Percentiles rank a stretch among this genome's conserved stretches.
Evolutionary conservation across 78 protist species (phyloP).

Genomic region (Mantamonas sphyraenae): DNA sequence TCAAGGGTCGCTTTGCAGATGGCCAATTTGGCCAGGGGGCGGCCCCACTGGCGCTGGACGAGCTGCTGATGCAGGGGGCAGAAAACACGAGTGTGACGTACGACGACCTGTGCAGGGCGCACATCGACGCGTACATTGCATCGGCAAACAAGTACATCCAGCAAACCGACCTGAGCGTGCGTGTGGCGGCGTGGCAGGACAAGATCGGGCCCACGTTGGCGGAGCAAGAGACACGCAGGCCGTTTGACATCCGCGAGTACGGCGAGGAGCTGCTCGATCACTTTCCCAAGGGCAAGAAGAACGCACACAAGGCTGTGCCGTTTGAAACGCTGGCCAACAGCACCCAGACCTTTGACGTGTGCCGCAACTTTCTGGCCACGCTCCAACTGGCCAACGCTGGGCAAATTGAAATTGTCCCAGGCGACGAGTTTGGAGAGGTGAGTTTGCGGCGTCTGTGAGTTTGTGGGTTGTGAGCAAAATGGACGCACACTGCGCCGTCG

Average conservation of each 20-base stretch:
- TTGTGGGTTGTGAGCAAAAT: too few relatives aligned
- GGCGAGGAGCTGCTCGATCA: neutral
- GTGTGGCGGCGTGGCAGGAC: conserved; percentile 1
- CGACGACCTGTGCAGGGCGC: neutral
- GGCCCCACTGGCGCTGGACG: too few relatives aligned
- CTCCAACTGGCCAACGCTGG: conserved; percentile 25
- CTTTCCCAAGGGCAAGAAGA: neutral
- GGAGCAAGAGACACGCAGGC: neutral
- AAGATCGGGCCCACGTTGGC: neutral
- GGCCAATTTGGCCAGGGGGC: too few relatives aligned
- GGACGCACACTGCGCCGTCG: too few relatives aligned
- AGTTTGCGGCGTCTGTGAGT: too few relatives aligned
- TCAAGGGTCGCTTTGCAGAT: too few relatives aligned
- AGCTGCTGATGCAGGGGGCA: too few relatives aligned
- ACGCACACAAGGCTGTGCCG: neutral
- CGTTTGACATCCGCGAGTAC: conserved; percentile 4
- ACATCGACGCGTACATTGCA: neutral
- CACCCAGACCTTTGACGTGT: neutral
- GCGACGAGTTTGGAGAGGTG: too few relatives aligned
- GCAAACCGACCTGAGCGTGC: neutral
- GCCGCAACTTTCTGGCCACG: conserved; percentile 23
- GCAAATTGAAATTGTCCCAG: neutral
- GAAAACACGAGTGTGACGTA: too few relatives aligned
- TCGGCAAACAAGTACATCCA: neutral
- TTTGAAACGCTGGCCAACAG: neutral